Percentiles rank a stretch among this genome's conserved stretches.
Conservation (phyloP, 345 rosid species). For the Eucalyptus erythrocorys region DNA sequence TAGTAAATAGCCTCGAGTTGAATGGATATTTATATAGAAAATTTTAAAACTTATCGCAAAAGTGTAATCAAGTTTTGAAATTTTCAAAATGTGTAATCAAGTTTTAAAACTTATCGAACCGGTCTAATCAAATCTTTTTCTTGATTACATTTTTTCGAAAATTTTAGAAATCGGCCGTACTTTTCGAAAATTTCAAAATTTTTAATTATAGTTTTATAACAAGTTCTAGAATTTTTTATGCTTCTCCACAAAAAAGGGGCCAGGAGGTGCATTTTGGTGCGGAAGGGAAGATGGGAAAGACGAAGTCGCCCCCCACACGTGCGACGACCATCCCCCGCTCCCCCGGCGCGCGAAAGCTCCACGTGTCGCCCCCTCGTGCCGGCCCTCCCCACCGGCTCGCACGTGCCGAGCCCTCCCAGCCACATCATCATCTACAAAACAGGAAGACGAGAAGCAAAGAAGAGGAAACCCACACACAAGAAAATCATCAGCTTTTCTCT, state of each 20-base stretch:
- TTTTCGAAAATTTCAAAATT: no score
- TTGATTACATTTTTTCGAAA: no score
- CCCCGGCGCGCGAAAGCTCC: neutral
- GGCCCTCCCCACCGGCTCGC: no score
- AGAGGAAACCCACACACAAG: neutral
- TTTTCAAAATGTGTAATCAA: fast-evolving
- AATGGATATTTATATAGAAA: no score
- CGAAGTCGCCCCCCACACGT: neutral
- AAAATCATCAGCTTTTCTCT: neutral
- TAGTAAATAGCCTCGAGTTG: no score
- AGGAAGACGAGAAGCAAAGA: neutral
- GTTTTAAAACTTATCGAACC: fast-evolving
- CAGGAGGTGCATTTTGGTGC: neutral
- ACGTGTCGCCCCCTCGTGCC: neutral
- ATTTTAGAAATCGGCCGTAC: no score
- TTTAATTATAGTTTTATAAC: no score
- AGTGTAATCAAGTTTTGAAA: fast-evolving
- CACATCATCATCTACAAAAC: neutral
- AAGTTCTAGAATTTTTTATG: no score
- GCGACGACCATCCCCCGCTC: no score
- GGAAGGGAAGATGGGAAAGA: neutral
- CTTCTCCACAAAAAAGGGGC: neutral
- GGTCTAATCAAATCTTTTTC: no score
- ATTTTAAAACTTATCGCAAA: fast-evolving
- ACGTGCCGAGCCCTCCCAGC: neutral